Evolutionary conservation across 2,329 filamentous ascomycete genomes (phyloP).

Genomic region (Magnaporthales sp.): DNA sequence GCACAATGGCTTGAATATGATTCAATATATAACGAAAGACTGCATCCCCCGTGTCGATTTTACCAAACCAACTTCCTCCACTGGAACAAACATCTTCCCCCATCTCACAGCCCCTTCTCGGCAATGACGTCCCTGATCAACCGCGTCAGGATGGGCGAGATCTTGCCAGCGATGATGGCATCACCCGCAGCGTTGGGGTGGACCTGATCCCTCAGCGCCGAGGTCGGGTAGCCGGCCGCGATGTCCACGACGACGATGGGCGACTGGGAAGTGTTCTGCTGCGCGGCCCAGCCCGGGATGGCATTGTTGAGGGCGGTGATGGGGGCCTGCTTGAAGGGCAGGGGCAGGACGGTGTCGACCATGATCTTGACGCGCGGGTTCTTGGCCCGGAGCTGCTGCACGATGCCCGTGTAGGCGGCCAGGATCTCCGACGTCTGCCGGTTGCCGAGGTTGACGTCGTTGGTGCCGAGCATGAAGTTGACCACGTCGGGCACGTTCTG

Average conservation of each 20-base stretch:
- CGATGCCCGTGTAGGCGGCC: slow-evolving; percentile 29
- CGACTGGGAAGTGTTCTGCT: slow-evolving; percentile 24
- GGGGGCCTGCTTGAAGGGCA: slow-evolving; percentile 18
- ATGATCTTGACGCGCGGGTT: slow-evolving; percentile 31
- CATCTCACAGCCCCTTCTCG: not conserved
- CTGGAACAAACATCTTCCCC: not conserved
- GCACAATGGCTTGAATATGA: no score
- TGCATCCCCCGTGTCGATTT: no score
- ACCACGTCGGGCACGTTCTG: slow-evolving; percentile 30
- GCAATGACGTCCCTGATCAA: slow-evolving; percentile 16
- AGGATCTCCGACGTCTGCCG: slow-evolving; percentile 23
- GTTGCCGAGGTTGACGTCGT: slow-evolving; percentile 26
- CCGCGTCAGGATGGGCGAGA: slow-evolving; percentile 23
- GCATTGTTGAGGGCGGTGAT: slow-evolving; percentile 15
- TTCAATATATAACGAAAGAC: no score
- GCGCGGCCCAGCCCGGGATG: slow-evolving; percentile 22
- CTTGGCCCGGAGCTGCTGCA: slow-evolving; percentile 23
- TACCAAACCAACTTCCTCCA: not conserved
- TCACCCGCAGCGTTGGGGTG: slow-evolving; percentile 29
- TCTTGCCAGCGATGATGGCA: slow-evolving; percentile 20
- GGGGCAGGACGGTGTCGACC: slow-evolving; percentile 31
- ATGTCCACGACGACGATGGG: slow-evolving; percentile 31
- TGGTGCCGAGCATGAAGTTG: slow-evolving; percentile 36
- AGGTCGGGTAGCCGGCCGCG: slow-evolving; percentile 22
- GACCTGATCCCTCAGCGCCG: slow-evolving; percentile 27